Evolutionary conservation across 345 rosid species (phyloP).

Genomic region (Gossypium ekmanianum): DNA sequence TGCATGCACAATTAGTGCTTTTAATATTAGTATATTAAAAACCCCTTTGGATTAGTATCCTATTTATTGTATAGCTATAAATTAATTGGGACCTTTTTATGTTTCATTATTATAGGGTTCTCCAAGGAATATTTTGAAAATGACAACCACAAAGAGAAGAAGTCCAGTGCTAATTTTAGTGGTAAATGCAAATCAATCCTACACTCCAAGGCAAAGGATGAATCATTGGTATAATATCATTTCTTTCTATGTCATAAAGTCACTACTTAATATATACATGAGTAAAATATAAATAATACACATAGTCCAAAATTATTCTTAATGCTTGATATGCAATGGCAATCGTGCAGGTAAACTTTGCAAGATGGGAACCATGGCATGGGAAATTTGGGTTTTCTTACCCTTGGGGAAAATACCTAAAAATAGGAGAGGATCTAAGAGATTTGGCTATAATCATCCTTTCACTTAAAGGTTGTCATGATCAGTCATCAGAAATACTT

Average conservation of each 20-base stretch:
- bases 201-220: constrained; percentile 57
- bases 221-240: constrained; percentile 41
- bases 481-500: constrained; percentile 20
- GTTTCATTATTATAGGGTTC: constrained; percentile 33
- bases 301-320: not conserved
- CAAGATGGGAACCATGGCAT: constrained; percentile 97
- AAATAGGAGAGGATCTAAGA: constrained; percentile 57
- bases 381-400: constrained; percentile 71
- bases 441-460: constrained; percentile 38
- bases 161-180: constrained; percentile 18
- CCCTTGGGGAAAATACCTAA: constrained; percentile 71
- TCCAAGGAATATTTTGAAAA: constrained; percentile 38
- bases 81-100: not conserved
- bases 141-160: constrained; percentile 26
- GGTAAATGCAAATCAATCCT: constrained; percentile 40
- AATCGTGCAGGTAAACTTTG: constrained; percentile 57
- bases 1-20: not conserved
- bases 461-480: constrained; percentile 40
- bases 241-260: not conserved
- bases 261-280: not conserved
- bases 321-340: not conserved
- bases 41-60: too few relatives aligned
- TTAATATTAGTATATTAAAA: too few relatives aligned
- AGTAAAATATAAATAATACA: not conserved
- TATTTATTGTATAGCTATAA: too few relatives aligned